These are phyloP conservation scores for Agapanthus africanus DNA, from an alignment of 106 monocot genomes.

Conservation along the genomic window DNA sequence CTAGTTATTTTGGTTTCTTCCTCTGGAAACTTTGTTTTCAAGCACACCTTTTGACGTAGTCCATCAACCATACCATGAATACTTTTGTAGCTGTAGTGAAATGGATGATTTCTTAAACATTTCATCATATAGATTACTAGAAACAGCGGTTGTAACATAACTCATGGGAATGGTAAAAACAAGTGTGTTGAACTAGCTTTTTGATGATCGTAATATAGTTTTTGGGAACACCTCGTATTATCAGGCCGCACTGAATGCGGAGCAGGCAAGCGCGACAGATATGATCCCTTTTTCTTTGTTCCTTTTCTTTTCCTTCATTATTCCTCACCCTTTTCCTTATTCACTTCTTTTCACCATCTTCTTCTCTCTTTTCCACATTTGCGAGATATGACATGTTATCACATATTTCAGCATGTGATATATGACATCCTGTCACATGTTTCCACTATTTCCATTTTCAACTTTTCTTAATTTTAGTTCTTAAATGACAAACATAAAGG, in stretches of 20 bases:
- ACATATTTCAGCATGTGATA: not conserved
- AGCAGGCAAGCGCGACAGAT: too few species aligned
- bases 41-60: not conserved
- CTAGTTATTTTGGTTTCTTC: not conserved
- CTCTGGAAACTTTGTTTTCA: not conserved
- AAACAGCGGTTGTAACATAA: not conserved
- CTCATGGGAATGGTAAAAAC: not conserved
- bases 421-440: not conserved
- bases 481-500: too few species aligned
- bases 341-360: not conserved
- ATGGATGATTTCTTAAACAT: not conserved
- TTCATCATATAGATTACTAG: not conserved
- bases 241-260: too few species aligned
- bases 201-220: not conserved
- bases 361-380: not conserved
- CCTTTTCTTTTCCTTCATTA: not conserved
- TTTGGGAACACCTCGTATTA: too few species aligned
- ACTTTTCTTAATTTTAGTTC: too few species aligned
- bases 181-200: not conserved
- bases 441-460: too few species aligned
- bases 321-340: not conserved
- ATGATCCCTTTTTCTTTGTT: not conserved
- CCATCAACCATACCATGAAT: not conserved
- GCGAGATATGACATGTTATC: too few species aligned
- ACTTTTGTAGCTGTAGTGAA: not conserved